Percentiles rank a stretch among this genome's conserved stretches.
These are phyloP conservation scores for Cornus controversa DNA, from an alignment of 148 eudicot species.

Conservation along the genomic window DNA sequence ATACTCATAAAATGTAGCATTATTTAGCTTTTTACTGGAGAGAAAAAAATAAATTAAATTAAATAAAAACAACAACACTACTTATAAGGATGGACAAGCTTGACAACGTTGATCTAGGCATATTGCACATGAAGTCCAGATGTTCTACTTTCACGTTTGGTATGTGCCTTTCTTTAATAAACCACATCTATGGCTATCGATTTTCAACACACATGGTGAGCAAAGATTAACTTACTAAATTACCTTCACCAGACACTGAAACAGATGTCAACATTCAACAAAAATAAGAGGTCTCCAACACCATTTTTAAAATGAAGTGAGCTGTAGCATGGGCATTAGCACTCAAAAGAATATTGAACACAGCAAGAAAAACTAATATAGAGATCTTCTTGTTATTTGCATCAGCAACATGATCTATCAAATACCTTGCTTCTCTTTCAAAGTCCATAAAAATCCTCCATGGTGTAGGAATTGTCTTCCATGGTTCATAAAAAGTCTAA, in stretches of 20 bases:
- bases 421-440: no score
- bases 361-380: background rate
- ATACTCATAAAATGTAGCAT: background rate
- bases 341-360: background rate
- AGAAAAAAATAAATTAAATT: background rate
- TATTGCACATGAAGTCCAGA: background rate
- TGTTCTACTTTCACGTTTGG: background rate
- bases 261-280: background rate
- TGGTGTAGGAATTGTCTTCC: no score
- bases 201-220: background rate
- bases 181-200: background rate
- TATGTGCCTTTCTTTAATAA: background rate
- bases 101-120: background rate
- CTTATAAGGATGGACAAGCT: background rate
- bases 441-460: no score
- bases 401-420: no score
- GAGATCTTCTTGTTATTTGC: background rate
- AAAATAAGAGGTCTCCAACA: background rate
- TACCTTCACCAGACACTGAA: background rate
- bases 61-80: background rate
- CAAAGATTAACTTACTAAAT: background rate
- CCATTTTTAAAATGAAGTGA: background rate
- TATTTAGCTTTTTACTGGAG: no score
- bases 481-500: no score
- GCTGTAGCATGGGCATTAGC: background rate